A percentile compares a stretch with the other conserved stretches of the same genome.
These are phyloP conservation scores for Globisporangium mamillatum DNA, from an alignment of 352 stramenopile genomes.

Conservation along the genomic window DNA sequence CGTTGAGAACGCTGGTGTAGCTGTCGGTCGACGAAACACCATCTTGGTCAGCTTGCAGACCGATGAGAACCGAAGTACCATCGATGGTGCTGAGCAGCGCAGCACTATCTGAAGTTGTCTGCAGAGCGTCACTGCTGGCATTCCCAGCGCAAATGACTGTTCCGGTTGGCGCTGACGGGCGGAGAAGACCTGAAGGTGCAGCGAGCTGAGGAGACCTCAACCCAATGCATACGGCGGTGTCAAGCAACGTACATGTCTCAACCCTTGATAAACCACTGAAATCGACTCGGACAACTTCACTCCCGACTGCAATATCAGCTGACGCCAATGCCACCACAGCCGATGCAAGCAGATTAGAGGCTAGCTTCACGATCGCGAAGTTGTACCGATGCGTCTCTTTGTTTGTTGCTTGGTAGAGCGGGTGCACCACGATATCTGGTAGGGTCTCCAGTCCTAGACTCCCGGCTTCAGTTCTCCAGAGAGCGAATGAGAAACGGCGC, in stretches of 20 bases:
- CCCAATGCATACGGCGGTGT: background rate
- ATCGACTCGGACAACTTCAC: background rate
- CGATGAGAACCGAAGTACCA: background rate
- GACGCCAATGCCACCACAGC: background rate
- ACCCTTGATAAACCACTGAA: background rate
- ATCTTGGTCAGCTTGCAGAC: background rate
- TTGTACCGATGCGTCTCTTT: background rate
- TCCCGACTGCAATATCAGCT: too few species aligned
- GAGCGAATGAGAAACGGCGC: background rate
- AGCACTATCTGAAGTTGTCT: background rate
- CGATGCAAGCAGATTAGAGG: background rate
- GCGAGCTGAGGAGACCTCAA: background rate
- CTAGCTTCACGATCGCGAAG: background rate
- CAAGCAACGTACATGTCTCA: background rate
- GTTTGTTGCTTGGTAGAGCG: background rate
- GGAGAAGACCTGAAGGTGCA: background rate
- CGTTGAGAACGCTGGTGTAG: slow-evolving; percentile 3
- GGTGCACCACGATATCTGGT: background rate
- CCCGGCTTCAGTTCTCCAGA: too few species aligned
- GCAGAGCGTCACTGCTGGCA: background rate
- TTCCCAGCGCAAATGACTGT: slow-evolving; percentile 11
- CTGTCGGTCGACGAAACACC: background rate
- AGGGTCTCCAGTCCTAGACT: too few species aligned
- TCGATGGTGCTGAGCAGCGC: background rate
- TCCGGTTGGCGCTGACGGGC: background rate